Conservation (phyloP, 768 basidiomycete species). For the Psilocybe azurescens region DNA sequence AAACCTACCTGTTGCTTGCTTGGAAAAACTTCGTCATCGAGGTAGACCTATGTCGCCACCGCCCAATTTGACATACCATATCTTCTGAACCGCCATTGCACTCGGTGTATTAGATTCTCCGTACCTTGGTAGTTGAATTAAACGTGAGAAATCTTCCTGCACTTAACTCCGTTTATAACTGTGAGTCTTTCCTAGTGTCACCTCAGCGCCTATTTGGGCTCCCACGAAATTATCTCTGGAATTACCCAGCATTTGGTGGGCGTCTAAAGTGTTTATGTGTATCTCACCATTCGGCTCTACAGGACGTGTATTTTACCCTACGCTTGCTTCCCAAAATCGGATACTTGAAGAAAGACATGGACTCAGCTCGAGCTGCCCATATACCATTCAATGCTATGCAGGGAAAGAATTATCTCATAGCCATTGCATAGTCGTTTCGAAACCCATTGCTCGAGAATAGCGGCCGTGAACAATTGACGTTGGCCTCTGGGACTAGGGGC, state of each 20-base stretch:
- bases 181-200: too few species aligned
- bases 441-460: neutral
- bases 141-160: too few species aligned
- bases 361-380: neutral
- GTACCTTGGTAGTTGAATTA: slow-evolving; percentile 58
- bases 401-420: neutral
- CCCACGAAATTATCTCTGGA: too few species aligned
- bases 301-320: slow-evolving; percentile 1
- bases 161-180: too few species aligned
- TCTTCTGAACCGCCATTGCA: slow-evolving; percentile 80
- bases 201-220: too few species aligned
- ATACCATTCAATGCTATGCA: neutral
- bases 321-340: neutral
- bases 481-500: too few species aligned
- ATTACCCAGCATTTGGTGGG: neutral
- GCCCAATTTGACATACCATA: slow-evolving; percentile 94
- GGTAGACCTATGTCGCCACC: slow-evolving; percentile 92
- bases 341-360: neutral
- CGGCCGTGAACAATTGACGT: too few species aligned
- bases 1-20: slow-evolving; percentile 67
- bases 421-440: neutral
- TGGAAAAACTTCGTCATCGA: slow-evolving; percentile 88
- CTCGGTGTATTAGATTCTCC: slow-evolving; percentile 69
- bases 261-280: neutral
- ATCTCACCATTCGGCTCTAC: neutral